phyloP scores from a whole-genome alignment of 2,329 filamentous ascomycete species.

The Botryotinia calthae region DNA sequence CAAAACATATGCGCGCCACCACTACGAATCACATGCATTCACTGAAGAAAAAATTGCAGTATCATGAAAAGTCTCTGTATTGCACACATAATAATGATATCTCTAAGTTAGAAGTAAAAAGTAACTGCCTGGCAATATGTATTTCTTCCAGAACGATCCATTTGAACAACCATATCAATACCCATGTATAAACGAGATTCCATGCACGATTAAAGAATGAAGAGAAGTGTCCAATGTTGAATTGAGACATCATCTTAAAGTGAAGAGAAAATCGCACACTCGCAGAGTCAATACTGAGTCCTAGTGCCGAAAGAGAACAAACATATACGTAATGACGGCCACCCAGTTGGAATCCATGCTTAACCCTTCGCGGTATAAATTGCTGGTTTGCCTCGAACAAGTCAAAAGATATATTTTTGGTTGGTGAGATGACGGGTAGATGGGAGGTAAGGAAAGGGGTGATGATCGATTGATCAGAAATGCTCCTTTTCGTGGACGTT shows the following conservation, averaged over 20 bases:
- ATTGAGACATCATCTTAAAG: conserved; percentile 1
- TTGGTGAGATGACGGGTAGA: neutral
- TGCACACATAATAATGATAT: neutral
- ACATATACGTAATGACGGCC: neutral
- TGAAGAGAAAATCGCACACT: neutral
- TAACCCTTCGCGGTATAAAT: neutral
- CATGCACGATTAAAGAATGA: neutral
- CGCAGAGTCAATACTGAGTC: conserved; percentile 12
- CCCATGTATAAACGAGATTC: neutral
- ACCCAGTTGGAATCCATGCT: neutral
- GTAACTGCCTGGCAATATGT: conserved; percentile 1
- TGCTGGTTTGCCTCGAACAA: neutral
- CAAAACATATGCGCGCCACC: neutral
- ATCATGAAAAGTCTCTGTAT: neutral
- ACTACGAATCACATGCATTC: neutral
- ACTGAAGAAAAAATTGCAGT: neutral
- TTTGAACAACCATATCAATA: neutral
- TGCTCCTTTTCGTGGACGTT: neutral
- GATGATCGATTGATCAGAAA: neutral
- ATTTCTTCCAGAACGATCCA: neutral
- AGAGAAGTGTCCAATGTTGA: conserved; percentile 10
- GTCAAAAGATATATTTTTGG: neutral
- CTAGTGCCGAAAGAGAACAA: neutral
- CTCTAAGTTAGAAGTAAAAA: neutral
- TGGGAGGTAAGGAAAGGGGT: neutral